Conservation (phyloP, 108 stramenopile genomes). For the Cyclotella cryptica region DNA sequence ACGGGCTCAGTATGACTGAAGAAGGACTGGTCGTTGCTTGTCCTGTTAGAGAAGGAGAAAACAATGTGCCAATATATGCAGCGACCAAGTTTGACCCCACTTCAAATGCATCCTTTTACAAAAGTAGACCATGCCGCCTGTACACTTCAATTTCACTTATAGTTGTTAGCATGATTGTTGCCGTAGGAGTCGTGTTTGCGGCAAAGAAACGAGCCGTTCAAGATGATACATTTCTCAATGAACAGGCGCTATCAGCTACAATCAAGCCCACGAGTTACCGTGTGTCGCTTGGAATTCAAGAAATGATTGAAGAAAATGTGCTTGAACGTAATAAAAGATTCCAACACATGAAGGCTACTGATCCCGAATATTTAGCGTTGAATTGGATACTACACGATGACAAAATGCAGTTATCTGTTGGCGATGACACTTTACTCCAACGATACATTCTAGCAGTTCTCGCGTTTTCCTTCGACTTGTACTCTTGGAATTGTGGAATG, state of each 20-base stretch:
- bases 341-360: constrained; percentile 8
- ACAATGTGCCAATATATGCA: neutral
- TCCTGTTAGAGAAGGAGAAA: neutral
- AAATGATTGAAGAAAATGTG: constrained; percentile 44
- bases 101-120: constrained; percentile 1
- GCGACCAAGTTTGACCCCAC: neutral
- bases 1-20: neutral
- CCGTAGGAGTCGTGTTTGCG: too few species aligned
- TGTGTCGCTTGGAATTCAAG: constrained; percentile 34
- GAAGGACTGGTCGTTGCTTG: constrained; percentile 6
- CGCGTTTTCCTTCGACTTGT: constrained; percentile 27
- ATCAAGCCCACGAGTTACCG: constrained; percentile 36
- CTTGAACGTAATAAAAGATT: constrained; percentile 27
- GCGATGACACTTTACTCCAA: constrained; percentile 19
- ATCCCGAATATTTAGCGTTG: constrained; percentile 26
- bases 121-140: neutral
- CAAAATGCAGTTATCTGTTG: constrained; percentile 10
- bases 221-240: too few species aligned
- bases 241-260: constrained; percentile 6
- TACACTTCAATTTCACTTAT: neutral
- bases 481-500: constrained; percentile 19
- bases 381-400: constrained; percentile 43
- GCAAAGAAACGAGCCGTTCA: too few species aligned
- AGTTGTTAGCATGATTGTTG: neutral
- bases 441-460: constrained; percentile 32